A percentile compares a stretch with the other conserved stretches of the same genome.
Evolutionary conservation across 2,329 filamentous ascomycete genomes (phyloP).

Genomic region (Ceratocystis papillata): DNA sequence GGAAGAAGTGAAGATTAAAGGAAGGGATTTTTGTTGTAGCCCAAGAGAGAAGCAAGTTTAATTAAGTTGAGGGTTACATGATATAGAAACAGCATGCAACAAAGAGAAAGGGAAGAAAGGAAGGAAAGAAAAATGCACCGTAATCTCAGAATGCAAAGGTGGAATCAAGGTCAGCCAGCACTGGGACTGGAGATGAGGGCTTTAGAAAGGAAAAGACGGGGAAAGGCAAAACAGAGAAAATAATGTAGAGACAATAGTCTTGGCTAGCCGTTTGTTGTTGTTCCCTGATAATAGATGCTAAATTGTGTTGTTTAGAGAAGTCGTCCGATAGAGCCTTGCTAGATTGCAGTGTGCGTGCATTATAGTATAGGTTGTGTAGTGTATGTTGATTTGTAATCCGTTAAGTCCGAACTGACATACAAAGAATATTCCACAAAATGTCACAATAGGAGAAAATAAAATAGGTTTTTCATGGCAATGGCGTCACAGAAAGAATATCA

Average conservation of each 20-base stretch:
- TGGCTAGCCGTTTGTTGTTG: background rate
- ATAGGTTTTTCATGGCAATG: background rate
- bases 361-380: background rate
- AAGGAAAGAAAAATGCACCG: background rate
- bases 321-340: background rate
- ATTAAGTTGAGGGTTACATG: constrained; percentile 9
- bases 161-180: background rate
- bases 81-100: background rate
- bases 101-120: background rate
- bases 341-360: background rate
- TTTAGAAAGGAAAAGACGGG: background rate
- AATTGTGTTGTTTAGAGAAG: background rate
- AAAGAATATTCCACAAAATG: background rate
- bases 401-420: background rate
- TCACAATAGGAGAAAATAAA: background rate
- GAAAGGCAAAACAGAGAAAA: background rate
- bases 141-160: background rate
- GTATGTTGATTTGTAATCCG: background rate
- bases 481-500: background rate
- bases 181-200: background rate
- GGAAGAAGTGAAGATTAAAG: background rate
- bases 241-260: background rate
- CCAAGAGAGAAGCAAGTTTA: constrained; percentile 5
- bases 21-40: background rate
- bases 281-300: background rate